Evolutionary conservation across 1,139 yeast genomes (phyloP).

Genomic region (Yamadazyma atlantica): DNA sequence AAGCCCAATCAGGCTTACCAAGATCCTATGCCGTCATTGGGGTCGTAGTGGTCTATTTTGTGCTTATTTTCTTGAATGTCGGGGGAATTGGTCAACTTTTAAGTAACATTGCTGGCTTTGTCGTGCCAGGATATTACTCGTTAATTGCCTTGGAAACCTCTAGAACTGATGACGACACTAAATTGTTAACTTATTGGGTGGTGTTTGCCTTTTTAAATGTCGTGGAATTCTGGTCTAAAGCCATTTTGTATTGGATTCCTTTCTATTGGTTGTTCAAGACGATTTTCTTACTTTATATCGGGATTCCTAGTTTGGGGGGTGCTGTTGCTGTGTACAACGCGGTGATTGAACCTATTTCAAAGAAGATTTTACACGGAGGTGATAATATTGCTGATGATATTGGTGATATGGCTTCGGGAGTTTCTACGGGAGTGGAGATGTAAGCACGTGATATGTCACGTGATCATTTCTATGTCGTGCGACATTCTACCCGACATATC

Average conservation of each 20-base stretch:
- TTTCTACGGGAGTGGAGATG: conserved; percentile 42
- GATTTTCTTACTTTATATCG: conserved; percentile 79
- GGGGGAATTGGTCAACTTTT: conserved; percentile 94
- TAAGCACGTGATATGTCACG: conserved; percentile 13
- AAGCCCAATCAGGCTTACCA: conserved; percentile 71
- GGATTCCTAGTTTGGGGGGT: conserved; percentile 86
- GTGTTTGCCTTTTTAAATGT: conserved; percentile 90
- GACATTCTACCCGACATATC: too few species aligned
- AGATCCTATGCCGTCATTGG: conserved; percentile 83
- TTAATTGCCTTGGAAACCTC: conserved; percentile 78
- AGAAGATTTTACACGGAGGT: conserved; percentile 45
- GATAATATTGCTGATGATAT: conserved; percentile 32
- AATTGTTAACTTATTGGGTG: conserved; percentile 93
- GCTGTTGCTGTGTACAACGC: conserved; percentile 67
- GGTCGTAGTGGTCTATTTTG: conserved; percentile 61
- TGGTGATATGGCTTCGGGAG: conserved; percentile 51
- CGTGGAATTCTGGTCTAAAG: conserved; percentile 92
- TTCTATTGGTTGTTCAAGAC: conserved; percentile 95
- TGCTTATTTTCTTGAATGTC: conserved; percentile 79
- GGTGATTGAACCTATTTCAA: conserved; percentile 71
- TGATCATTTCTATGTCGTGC: background rate
- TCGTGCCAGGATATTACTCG: conserved; percentile 87
- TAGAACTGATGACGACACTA: conserved; percentile 72
- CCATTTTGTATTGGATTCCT: conserved; percentile 92
- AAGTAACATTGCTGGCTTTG: conserved; percentile 90